Evolutionary conservation across 345 rosid species (phyloP), one percentile per base, ranked within the genome.

Genomic region (Gossypium australe): DNA sequence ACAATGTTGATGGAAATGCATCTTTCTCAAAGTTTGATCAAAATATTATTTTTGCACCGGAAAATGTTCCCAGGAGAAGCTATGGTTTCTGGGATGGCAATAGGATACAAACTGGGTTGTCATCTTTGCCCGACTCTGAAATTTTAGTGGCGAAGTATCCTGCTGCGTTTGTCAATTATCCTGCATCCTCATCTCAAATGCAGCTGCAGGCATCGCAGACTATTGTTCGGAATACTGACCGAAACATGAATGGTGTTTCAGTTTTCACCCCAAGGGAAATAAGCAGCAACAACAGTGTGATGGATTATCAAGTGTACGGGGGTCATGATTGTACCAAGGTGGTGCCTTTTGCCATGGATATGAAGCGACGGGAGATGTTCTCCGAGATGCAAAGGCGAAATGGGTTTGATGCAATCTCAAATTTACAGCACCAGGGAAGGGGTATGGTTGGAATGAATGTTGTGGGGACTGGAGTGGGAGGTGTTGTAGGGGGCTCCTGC

Each of bases 21-120:
- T 53, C 85, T 8, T 22, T 78, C 18, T 56, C 80, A 70, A 87
- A 86, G 81, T 82, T 81, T 76, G 93, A 90, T 67, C 76, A 57
- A 64, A 87, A 67, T 56, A 83, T 72, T 80, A 75, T 78, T 57
- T 70, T 64, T 71, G 86, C 81, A 38, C 83, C 81, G 25, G 92
- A 93, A 78, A 89, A 85, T 82, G 85, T 81, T 72, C 93, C 96
- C 3, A 66, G 81, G 72, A 89, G 84, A 71, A 88, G 90, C 79
- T 88, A 89, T 43, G 90, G 97, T 2, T 89, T 85, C 75, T 93
- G 99, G 98, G 97, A 93, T 79, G 97, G 97, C 74, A 90, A 75
- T 75, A 84, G 86, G 82, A 90, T 90, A 49, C 97, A 84, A 69
- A 90, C 94, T 2, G 93, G 97, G 72, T 81, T 85, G 80, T 66